Evolutionary conservation across 2,329 filamentous ascomycete genomes (phyloP).

Genomic region (Aschersonia sp.): DNA sequence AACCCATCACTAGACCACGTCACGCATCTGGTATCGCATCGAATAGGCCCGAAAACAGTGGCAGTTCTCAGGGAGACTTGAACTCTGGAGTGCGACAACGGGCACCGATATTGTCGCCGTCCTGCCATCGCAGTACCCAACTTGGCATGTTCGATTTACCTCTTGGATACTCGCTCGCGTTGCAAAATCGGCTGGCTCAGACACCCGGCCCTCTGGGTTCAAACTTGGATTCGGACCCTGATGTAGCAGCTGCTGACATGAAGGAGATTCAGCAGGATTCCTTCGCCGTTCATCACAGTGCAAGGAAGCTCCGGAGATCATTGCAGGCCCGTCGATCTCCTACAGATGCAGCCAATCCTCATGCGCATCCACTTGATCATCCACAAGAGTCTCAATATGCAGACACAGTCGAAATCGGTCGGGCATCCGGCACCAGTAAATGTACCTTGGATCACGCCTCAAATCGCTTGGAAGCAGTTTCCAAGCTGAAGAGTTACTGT

Average conservation of each 20-base stretch:
- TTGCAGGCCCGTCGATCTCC: no score
- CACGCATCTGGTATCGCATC: background rate
- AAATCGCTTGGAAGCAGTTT: no score
- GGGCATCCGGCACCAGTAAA: no score
- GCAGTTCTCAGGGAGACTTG: background rate
- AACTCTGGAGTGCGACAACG: background rate
- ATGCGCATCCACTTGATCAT: no score
- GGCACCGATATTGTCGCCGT: background rate
- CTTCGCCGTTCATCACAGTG: no score
- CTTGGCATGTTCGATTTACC: background rate
- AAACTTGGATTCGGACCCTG: background rate
- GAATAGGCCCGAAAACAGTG: background rate
- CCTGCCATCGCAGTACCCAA: background rate
- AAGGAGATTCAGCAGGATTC: no score
- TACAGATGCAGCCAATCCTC: no score
- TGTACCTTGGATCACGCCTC: no score
- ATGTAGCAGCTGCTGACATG: background rate
- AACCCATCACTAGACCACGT: background rate
- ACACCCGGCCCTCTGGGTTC: background rate
- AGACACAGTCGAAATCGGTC: no score
- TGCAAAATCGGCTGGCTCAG: conserved; percentile 1
- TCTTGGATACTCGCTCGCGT: conserved; percentile 1
- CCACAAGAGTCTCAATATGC: no score
- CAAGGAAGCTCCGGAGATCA: no score
- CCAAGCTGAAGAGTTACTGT: background rate